phyloP scores from a whole-genome alignment of 306 rosid species.

The Quercus gilva region DNA sequence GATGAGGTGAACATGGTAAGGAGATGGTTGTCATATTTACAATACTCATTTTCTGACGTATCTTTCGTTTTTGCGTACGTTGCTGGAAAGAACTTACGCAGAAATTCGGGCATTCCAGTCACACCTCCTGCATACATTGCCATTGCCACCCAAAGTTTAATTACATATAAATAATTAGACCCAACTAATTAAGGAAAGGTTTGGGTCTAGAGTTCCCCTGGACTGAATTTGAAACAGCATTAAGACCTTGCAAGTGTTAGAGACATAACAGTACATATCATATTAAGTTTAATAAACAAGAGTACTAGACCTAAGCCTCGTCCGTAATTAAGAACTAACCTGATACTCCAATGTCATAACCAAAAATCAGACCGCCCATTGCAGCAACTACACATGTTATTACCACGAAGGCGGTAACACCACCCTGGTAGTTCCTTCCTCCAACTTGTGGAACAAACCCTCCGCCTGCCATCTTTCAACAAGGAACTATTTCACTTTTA shows the following conservation, averaged over 20 bases:
- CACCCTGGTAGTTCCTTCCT: conserved; percentile 17
- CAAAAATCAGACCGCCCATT: conserved; percentile 52
- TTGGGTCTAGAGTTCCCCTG: too few species aligned
- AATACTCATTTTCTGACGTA: conserved; percentile 10
- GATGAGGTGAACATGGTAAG: conserved; percentile 44
- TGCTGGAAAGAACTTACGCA: conserved; percentile 28
- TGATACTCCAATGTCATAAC: conserved; percentile 46
- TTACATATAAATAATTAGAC: not conserved
- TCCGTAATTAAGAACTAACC: conserved; percentile 6
- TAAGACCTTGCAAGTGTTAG: too few species aligned
- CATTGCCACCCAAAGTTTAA: not conserved
- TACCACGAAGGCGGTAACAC: conserved; percentile 21
- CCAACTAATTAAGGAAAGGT: too few species aligned
- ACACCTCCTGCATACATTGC: conserved; percentile 34
- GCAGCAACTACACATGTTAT: conserved; percentile 43
- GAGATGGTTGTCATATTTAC: conserved; percentile 26
- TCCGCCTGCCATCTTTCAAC: conserved; percentile 35
- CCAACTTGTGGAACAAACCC: conserved; percentile 25
- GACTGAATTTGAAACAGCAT: too few species aligned
- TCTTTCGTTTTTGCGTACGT: not conserved
- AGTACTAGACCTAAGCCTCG: too few species aligned
- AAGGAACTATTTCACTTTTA: too few species aligned
- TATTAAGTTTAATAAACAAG: too few species aligned
- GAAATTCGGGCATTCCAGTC: conserved; percentile 34
- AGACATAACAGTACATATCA: too few species aligned